Conservation (phyloP, 345 rosid genomes). For the Melastoma malabathricum region DNA sequence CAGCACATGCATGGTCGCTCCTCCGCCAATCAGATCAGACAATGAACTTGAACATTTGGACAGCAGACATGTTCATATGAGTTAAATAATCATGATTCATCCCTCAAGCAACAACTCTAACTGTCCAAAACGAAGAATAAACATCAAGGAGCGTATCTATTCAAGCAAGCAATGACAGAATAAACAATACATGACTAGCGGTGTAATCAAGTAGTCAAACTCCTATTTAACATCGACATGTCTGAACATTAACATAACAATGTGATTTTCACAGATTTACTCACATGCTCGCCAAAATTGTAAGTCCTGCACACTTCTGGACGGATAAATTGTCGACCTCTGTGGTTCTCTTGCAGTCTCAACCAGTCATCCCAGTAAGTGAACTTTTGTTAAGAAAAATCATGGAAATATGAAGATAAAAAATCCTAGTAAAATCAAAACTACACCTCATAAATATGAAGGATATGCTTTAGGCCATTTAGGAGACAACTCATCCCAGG, state of each 20-base stretch:
- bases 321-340: constrained; percentile 82
- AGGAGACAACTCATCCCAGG: constrained; percentile 96
- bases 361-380: constrained; percentile 99
- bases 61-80: no score
- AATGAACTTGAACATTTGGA: no score
- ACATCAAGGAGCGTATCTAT: no score
- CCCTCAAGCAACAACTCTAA: no score
- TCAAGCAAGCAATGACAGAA: no score
- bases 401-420: not conserved
- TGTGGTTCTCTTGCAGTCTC: constrained; percentile 79
- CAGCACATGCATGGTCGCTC: no score
- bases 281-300: constrained; percentile 94
- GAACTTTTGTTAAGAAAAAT: constrained; percentile 40
- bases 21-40: no score
- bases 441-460: constrained; percentile 8
- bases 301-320: constrained; percentile 99
- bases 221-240: not conserved
- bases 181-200: no score
- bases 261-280: constrained; percentile 10
- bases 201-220: no score
- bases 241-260: constrained; percentile 4
- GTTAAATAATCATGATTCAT: no score
- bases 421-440: constrained; percentile 7
- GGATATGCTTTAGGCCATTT: constrained; percentile 99
- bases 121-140: no score